A percentile compares a stretch with the other conserved stretches of the same genome.
These are phyloP conservation scores for Cladosporium colombiae DNA, from an alignment of 2,329 filamentous ascomycete species.

Conservation along the genomic window DNA sequence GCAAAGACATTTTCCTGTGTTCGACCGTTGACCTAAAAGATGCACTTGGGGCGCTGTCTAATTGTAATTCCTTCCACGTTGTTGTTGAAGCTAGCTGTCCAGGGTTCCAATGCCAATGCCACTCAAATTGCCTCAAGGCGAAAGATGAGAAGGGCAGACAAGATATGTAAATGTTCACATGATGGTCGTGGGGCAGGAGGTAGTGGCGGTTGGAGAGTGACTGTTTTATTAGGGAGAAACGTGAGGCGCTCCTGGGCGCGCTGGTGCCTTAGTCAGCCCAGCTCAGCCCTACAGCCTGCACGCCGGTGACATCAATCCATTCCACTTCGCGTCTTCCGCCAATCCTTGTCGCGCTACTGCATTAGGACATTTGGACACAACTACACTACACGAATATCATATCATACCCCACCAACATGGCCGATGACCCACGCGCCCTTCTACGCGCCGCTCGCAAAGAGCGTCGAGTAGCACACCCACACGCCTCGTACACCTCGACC, in stretches of 20 bases:
- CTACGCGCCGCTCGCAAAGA: conserved; percentile 75
- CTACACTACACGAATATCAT: not conserved
- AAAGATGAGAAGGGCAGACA: too few species aligned
- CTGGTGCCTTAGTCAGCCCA: too few species aligned
- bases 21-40: too few species aligned
- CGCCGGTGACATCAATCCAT: not conserved
- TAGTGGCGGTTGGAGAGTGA: too few species aligned
- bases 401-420: not conserved
- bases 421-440: conserved; percentile 69
- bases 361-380: not conserved
- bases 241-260: not conserved
- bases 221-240: not conserved
- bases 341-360: not conserved
- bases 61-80: too few species aligned
- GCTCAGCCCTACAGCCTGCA: not conserved
- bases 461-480: conserved; percentile 69
- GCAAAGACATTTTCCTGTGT: too few species aligned
- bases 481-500: conserved; percentile 66
- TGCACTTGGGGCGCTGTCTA: too few species aligned
- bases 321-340: not conserved
- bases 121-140: too few species aligned
- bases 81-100: too few species aligned
- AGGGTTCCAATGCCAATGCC: too few species aligned
- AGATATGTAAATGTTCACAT: too few species aligned
- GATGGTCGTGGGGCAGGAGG: too few species aligned